phyloP scores from a whole-genome alignment of 257 asterid genomes.

The Solanum chiquidenum region DNA sequence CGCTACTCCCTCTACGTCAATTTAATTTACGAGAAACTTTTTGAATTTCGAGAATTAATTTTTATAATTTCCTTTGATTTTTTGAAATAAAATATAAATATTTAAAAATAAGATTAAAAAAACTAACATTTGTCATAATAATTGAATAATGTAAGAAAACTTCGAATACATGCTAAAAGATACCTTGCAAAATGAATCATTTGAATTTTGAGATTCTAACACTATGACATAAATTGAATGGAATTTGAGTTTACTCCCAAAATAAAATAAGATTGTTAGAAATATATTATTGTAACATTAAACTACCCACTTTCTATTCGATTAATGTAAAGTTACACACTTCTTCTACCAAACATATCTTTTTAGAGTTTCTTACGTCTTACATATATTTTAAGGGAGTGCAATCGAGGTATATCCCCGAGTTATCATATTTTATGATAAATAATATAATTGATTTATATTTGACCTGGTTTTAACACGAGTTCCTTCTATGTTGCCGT shows the following conservation, averaged over 20 bases:
- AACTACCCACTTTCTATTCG: not conserved
- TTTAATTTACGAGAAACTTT: fast-evolving
- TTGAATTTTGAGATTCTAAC: not conserved
- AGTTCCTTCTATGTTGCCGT: not conserved
- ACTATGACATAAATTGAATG: not conserved
- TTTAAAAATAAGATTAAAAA: no score
- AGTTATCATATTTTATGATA: not conserved
- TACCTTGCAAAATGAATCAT: not conserved
- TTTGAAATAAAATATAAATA: not conserved
- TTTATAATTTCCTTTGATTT: not conserved
- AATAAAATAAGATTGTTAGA: not conserved
- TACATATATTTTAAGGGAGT: not conserved
- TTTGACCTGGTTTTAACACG: not conserved
- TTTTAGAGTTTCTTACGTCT: not conserved
- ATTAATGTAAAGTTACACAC: not conserved
- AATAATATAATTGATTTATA: not conserved
- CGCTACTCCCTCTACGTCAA: not conserved
- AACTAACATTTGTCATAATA: not conserved
- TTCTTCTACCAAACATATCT: not conserved
- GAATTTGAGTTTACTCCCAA: not conserved
- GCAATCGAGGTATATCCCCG: fast-evolving
- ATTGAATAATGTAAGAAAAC: not conserved
- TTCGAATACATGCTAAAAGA: not conserved
- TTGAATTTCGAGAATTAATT: not conserved
- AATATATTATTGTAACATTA: not conserved